Percentiles rank a stretch among this genome's conserved stretches.
These are phyloP conservation scores for Vitis cinerea DNA, from an alignment of 164 flowering plant species.

Conservation along the genomic window DNA sequence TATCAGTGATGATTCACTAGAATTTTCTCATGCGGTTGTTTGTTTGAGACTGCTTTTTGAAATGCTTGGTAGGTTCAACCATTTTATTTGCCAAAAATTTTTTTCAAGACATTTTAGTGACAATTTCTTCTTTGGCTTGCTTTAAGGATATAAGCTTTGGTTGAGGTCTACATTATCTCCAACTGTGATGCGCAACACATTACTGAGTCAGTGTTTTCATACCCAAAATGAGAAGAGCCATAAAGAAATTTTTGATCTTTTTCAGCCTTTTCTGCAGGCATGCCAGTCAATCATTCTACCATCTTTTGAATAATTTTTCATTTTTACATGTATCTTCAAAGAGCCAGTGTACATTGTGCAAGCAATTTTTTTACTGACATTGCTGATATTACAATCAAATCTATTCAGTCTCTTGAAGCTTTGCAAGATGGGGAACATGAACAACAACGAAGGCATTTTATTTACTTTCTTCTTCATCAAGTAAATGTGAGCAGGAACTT, in stretches of 20 bases:
- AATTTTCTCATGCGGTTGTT: slow-evolving; percentile 80
- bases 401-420: slow-evolving; percentile 86
- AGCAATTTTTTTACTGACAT: background rate
- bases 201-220: slow-evolving; percentile 94
- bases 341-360: background rate
- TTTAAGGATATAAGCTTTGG: slow-evolving; percentile 90
- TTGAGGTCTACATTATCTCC: slow-evolving; percentile 84
- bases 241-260: slow-evolving; percentile 95
- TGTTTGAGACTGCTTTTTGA: slow-evolving; percentile 83
- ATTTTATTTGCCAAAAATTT: background rate
- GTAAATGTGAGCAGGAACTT: slow-evolving; percentile 90
- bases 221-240: slow-evolving; percentile 92
- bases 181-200: slow-evolving; percentile 88
- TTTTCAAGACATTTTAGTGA: background rate
- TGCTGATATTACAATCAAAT: slow-evolving; percentile 11
- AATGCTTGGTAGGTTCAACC: slow-evolving; percentile 71
- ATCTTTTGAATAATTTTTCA: slow-evolving; percentile 7
- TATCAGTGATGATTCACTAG: slow-evolving; percentile 80
- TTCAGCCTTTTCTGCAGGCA: slow-evolving; percentile 91
- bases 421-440: slow-evolving; percentile 96
- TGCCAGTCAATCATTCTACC: slow-evolving; percentile 22
- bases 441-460: slow-evolving; percentile 81
- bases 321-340: background rate
- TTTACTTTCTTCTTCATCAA: slow-evolving; percentile 94
- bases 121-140: slow-evolving; percentile 9